These are phyloP conservation scores for Sanguinoderma infundibulare DNA, from an alignment of 1,284 basidiomycete genomes.

Conservation along the genomic window DNA sequence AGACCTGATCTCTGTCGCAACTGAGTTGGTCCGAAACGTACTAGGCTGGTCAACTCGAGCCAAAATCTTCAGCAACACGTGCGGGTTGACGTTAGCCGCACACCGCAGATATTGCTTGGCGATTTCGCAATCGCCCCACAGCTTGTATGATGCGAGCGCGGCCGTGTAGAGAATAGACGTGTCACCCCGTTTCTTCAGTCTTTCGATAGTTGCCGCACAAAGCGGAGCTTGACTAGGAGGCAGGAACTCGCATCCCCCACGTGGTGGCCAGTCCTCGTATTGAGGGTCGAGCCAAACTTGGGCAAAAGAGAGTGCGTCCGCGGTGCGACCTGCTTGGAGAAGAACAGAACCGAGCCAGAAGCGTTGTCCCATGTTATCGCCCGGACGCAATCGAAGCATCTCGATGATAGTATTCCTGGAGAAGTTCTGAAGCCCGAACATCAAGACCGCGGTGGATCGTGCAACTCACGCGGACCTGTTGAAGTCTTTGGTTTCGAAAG, in stretches of 20 bases:
- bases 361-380: conserved; percentile 40
- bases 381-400: conserved; percentile 42
- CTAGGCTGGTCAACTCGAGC: conserved; percentile 40
- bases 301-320: conserved; percentile 39
- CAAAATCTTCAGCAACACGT: conserved; percentile 44
- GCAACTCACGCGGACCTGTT: conserved; percentile 40
- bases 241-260: conserved; percentile 36
- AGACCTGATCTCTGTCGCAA: background rate
- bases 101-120: conserved; percentile 44
- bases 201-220: conserved; percentile 19
- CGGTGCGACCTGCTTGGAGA: conserved; percentile 29
- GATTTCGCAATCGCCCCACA: conserved; percentile 44
- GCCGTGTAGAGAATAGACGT: conserved; percentile 39
- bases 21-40: conserved; percentile 27
- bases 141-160: conserved; percentile 45
- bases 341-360: conserved; percentile 39
- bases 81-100: conserved; percentile 39
- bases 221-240: conserved; percentile 26
- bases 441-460: background rate
- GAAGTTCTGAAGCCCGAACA: background rate
- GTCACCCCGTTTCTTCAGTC: conserved; percentile 23
- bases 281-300: conserved; percentile 33
- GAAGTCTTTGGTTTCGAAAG: conserved; percentile 38
- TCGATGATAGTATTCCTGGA: conserved; percentile 42
- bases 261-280: conserved; percentile 14